Base-by-base conservation (phyloP, 768 basidiomycete genomes). In the Tricholoma hemisulphureum region DNA sequence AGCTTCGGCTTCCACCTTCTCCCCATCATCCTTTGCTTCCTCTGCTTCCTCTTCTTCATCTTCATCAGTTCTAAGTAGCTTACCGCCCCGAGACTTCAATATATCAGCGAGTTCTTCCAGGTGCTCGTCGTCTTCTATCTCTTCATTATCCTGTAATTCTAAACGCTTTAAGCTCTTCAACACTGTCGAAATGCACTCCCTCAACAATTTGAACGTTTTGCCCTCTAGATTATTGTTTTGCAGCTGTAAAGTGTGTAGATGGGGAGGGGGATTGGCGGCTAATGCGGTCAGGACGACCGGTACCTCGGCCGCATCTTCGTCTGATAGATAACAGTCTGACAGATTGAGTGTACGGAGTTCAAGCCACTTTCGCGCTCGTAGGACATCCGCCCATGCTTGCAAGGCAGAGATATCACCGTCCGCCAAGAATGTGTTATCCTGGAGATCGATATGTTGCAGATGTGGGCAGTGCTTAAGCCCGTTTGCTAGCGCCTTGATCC, bases 221-320 rank as follows among this genome's bases (percentile, higher is more conserved):
- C 79, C 72, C 61, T 94, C 89, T 45, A 98, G 80, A 65, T 98
- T 95, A 70, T 95, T 94, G 69, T 95, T 97, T 75, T 98, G 93
- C 32, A 98, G 77, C 63, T 88, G 88, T 48, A 98, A 78, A 8
- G 80, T 82, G 64, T 86, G 82, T 41, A 98, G 77, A 63, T 86
- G 86, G 20, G 81, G 80, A 71, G 90, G 93, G 34, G 86, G 84
- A 8, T 95, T 93, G 18, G 72, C 71, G 1, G 79, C 78, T 45
- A 98, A 78, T 7, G 79, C 79, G 35, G 77, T 77, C 45, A 91
- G 70, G 53, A 91, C 77, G 2, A 78, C 72, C 0, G 89, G 88
- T 2, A 94, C 78, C 57, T 91, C 89, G 8, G 29, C 46, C 7
- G 46, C 46, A 29, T 94, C 93, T n/a, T 86, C 84, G 3, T 84